These are phyloP conservation scores for Leishmania tarentolae DNA, from an alignment of 208 protist species.

Conservation along the genomic window DNA sequence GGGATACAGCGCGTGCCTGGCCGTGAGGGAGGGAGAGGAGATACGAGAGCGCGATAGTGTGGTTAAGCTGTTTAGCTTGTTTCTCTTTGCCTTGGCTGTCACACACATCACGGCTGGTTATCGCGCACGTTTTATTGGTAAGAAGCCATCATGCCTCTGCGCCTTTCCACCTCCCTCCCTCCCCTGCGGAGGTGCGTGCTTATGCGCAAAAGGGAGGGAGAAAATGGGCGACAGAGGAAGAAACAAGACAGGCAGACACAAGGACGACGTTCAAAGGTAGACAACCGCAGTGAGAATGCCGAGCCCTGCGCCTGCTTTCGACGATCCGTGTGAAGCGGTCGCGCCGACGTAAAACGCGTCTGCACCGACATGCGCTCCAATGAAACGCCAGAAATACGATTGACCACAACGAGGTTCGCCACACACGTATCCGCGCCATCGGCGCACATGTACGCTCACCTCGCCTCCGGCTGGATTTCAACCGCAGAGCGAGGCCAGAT, in stretches of 20 bases:
- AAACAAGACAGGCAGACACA: background rate
- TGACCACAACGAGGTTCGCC: background rate
- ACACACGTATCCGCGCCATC: background rate
- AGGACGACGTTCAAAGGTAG: background rate
- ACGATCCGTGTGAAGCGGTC: background rate
- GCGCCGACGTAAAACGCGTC: background rate
- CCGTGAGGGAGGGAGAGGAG: background rate
- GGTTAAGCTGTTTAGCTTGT: background rate
- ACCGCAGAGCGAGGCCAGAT: constrained; percentile 69
- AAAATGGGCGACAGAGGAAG: background rate
- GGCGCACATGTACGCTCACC: background rate
- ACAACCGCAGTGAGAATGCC: background rate
- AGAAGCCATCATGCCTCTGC: background rate
- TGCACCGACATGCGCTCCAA: background rate
- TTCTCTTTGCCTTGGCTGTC: background rate
- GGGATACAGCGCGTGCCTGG: background rate
- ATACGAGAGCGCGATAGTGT: background rate
- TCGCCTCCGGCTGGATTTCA: constrained; percentile 10
- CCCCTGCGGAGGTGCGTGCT: background rate
- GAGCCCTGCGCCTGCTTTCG: background rate
- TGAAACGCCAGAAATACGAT: background rate
- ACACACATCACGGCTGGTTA: no score
- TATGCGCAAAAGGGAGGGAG: background rate
- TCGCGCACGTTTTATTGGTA: background rate
- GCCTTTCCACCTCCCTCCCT: background rate